Evolutionary conservation across 768 basidiomycete genomes (phyloP).

Genomic region (Amanita rubescens): DNA sequence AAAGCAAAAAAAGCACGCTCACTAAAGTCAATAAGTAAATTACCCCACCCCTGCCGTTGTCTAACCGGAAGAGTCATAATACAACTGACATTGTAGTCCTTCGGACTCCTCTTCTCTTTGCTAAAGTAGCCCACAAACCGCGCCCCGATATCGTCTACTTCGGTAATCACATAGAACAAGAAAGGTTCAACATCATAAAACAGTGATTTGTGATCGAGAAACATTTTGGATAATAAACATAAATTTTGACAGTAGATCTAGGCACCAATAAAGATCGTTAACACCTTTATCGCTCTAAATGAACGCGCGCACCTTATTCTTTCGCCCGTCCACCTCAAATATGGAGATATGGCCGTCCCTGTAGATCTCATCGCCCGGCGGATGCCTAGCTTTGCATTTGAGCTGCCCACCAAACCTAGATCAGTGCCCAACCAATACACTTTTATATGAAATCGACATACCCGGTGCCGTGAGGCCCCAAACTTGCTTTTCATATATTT

Average conservation of each 20-base stretch:
- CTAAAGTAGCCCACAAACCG: slow-evolving; percentile 98
- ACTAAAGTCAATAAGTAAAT: slow-evolving; percentile 98
- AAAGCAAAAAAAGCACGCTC: slow-evolving; percentile 25
- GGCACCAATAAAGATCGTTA: slow-evolving; percentile 7
- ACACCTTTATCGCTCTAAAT: slow-evolving; percentile 4
- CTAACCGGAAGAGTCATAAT: slow-evolving; percentile 98
- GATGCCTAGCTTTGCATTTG: slow-evolving; percentile 93
- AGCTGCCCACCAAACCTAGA: slow-evolving; percentile 38
- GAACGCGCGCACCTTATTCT: slow-evolving; percentile 68
- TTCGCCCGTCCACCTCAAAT: slow-evolving; percentile 96
- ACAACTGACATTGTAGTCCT: slow-evolving; percentile 97
- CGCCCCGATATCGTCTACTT: slow-evolving; percentile 82
- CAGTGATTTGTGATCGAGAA: slow-evolving; percentile 95
- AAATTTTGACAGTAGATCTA: slow-evolving; percentile 99
- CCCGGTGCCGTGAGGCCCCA: slow-evolving; percentile 77
- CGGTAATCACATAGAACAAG: slow-evolving; percentile 96
- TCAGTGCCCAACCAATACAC: neutral
- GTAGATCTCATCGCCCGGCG: slow-evolving; percentile 98
- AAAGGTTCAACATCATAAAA: slow-evolving; percentile 99
- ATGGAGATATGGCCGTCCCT: slow-evolving; percentile 83
- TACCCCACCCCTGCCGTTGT: slow-evolving; percentile 95
- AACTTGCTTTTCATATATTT: slow-evolving; percentile 97
- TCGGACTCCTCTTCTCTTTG: slow-evolving; percentile 95
- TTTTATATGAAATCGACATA: slow-evolving; percentile 30
- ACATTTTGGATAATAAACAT: slow-evolving; percentile 97